phyloP scores from a whole-genome alignment of 169 alveolate genomes.

The Eimeria zaria region DNA sequence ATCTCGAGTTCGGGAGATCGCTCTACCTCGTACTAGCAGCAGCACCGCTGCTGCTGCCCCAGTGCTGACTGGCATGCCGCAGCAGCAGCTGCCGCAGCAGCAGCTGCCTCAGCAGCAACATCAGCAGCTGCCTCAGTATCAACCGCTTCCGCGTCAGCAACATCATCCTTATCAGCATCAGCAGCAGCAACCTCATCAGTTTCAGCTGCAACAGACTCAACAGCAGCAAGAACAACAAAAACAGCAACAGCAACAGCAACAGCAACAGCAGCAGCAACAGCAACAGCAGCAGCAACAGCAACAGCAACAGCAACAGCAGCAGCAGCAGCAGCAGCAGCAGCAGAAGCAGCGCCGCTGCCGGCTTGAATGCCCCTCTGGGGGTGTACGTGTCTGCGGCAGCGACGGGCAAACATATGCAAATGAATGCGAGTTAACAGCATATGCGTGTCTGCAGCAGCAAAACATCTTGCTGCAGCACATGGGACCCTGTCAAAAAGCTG shows the following conservation, averaged over 20 bases:
- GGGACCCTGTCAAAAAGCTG: constrained; percentile 31
- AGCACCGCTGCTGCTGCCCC: not conserved
- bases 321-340: constrained; percentile 61
- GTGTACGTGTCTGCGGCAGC: constrained; percentile 41
- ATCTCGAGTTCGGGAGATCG: not conserved
- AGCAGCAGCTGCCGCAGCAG: constrained; percentile 13
- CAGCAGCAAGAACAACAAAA: constrained; percentile 14
- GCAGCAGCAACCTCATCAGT: not conserved
- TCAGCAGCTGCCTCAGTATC: constrained; percentile 5
- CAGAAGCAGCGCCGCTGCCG: constrained; percentile 27
- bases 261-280: constrained; percentile 28
- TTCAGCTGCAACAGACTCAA: not conserved
- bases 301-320: constrained; percentile 14
- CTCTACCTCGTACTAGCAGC: not conserved
- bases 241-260: not conserved
- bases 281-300: constrained; percentile 20
- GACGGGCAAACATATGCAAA: constrained; percentile 69
- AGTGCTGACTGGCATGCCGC: not conserved
- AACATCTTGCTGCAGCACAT: not conserved
- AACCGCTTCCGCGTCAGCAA: not conserved
- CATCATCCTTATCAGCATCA: constrained; percentile 12
- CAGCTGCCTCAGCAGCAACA: constrained; percentile 25
- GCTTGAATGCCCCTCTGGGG: constrained; percentile 38
- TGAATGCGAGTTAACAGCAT: constrained; percentile 38
- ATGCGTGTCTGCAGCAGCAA: constrained; percentile 49